Evolutionary conservation across 805 yeast species (phyloP).

Genomic region (Barnettozyma californica): DNA sequence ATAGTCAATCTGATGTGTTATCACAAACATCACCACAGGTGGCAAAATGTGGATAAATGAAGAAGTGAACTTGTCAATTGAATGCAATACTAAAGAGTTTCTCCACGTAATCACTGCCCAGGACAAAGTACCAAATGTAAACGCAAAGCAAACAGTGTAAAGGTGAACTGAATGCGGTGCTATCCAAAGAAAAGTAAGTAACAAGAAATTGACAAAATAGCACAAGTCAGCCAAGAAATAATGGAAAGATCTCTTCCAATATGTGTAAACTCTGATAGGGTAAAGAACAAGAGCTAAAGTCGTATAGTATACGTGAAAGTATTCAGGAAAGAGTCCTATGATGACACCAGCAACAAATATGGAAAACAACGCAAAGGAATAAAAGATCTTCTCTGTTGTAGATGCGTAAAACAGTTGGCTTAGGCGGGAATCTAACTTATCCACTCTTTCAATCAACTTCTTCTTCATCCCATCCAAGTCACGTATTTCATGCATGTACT

Average conservation of each 20-base stretch:
- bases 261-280: constrained; percentile 83
- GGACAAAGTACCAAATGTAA: constrained; percentile 82
- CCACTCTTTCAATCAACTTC: constrained; percentile 27
- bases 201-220: constrained; percentile 76
- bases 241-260: constrained; percentile 73
- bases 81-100: constrained; percentile 86
- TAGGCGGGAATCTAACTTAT: constrained; percentile 33
- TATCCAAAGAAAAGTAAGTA: constrained; percentile 73
- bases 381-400: constrained; percentile 71
- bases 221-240: constrained; percentile 91
- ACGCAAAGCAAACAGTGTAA: constrained; percentile 79
- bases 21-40: constrained; percentile 79
- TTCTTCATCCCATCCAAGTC: constrained; percentile 24
- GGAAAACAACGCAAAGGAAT: constrained; percentile 62
- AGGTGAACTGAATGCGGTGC: constrained; percentile 69
- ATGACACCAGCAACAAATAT: constrained; percentile 70
- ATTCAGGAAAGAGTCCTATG: constrained; percentile 72
- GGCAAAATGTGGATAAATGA: constrained; percentile 90
- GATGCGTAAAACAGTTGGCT: constrained; percentile 37
- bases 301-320: constrained; percentile 75
- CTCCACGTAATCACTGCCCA: constrained; percentile 97
- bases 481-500: constrained; percentile 15
- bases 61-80: constrained; percentile 87
- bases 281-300: constrained; percentile 52
- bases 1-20: constrained; percentile 64